These are phyloP conservation scores for Ceratocystis destructans DNA, from an alignment of 2,329 filamentous ascomycete genomes.

Conservation along the genomic window DNA sequence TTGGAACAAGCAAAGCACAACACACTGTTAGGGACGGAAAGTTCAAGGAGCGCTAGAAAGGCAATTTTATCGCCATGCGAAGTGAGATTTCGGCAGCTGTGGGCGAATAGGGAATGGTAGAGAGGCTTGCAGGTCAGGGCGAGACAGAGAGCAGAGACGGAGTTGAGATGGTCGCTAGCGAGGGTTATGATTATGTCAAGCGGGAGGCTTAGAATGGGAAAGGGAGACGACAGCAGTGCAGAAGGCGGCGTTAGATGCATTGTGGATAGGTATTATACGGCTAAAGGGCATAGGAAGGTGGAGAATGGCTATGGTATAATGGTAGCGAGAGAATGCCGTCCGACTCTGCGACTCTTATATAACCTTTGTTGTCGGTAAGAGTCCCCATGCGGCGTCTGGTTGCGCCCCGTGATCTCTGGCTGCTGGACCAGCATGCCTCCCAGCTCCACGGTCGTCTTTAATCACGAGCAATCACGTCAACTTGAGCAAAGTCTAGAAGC, in stretches of 20 bases:
- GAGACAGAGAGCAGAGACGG: constrained; percentile 1
- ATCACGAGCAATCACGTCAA: constrained; percentile 9
- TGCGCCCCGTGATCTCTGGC: neutral
- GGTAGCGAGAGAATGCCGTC: neutral
- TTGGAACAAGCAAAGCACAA: constrained; percentile 15
- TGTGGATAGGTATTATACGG: neutral
- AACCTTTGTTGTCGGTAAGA: neutral
- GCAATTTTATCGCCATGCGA: constrained; percentile 3
- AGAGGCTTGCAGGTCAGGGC: constrained; percentile 12
- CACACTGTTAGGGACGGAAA: neutral
- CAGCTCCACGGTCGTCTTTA: neutral
- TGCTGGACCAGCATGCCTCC: neutral
- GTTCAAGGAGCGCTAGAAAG: constrained; percentile 12
- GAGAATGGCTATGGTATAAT: neutral
- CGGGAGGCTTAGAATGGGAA: constrained; percentile 14
- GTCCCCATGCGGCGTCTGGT: neutral
- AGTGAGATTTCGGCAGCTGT: neutral
- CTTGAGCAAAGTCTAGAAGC: neutral
- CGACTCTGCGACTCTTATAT: neutral
- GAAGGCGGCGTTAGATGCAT: neutral
- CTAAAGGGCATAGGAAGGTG: neutral
- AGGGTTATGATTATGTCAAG: constrained; percentile 14
- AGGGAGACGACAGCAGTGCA: neutral
- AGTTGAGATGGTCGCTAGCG: constrained; percentile 1
- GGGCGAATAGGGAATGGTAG: neutral